Evolutionary conservation across 495 filamentous ascomycete species (phyloP), one percentile per base, ranked within the genome.

Genomic region (Neurospora tetraspora): DNA sequence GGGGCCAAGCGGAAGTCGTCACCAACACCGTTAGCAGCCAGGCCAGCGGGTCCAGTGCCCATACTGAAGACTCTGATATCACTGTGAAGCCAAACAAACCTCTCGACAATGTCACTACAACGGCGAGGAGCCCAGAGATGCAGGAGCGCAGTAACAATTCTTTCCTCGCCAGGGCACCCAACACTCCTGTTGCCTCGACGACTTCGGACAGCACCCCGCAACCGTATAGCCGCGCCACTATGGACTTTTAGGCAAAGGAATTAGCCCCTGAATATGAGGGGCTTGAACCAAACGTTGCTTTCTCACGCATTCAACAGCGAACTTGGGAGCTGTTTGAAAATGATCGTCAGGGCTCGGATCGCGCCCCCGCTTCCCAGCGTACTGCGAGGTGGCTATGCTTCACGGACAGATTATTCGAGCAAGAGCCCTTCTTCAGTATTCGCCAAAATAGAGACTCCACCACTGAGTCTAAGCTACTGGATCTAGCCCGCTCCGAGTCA

Each of bases 51-150:
- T 31, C 69, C 38, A 37, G 69, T 34, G 72, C 69, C 23, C 18
- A 47, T 34, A 69, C 39, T 40, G 53, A 59, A 12, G 43, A 40
- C n/a, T 43, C 68, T 42, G 39, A 12, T 39, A 23, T 38, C 11
- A 70, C 27, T 18, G 27, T 36, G 53, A 73, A 34, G 45, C 20
- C 53, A 53, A 43, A 10, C 16, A n/a, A 5, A 61, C 40, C 12
- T 23, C 7, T 36, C n/a, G 18, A 47, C 34, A 69, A 73, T 39
- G 45, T 39, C 39, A 18, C 47, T 65, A 70, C 69, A 27, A 47
- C 37, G 7, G 61, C 70, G 1, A 82, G 77, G 43, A 70, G 69
- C 8, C 80, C 74, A 9, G 82, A 84, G 75, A 84, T 84, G 82
- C 79, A 77, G 71, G 82, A 84, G 71, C 77, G 78, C 20, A 69